A percentile compares a stretch with the other conserved stretches of the same genome.
phyloP scores from a whole-genome alignment of 352 stramenopile genomes.

The Globisporangium okanoganense region DNA sequence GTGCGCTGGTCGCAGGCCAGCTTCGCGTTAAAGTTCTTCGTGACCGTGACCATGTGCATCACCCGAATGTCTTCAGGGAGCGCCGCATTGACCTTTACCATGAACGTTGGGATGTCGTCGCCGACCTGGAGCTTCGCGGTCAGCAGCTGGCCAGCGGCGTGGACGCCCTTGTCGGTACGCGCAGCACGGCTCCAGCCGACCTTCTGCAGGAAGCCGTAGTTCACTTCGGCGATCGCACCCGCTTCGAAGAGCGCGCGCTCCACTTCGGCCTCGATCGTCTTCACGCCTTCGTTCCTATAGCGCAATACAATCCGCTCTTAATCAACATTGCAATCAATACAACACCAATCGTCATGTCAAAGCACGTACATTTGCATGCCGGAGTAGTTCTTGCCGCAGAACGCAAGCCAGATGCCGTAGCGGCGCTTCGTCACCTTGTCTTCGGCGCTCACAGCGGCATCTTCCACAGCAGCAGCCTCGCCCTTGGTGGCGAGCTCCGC shows the following conservation, averaged over 20 bases:
- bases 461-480: neutral
- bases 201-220: conserved; percentile 90
- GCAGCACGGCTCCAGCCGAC: conserved; percentile 87
- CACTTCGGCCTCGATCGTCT: conserved; percentile 89
- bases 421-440: conserved; percentile 39
- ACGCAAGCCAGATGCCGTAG: conserved; percentile 85
- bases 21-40: conserved; percentile 91
- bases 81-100: conserved; percentile 62
- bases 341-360: neutral
- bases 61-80: conserved; percentile 83
- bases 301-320: neutral
- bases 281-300: conserved; percentile 77
- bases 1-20: conserved; percentile 85
- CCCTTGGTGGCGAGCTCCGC: conserved; percentile 11
- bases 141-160: conserved; percentile 83
- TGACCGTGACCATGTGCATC: conserved; percentile 79
- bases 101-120: conserved; percentile 61
- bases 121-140: conserved; percentile 83
- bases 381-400: conserved; percentile 88
- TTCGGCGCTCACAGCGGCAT: neutral
- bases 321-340: neutral
- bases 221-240: conserved; percentile 81
- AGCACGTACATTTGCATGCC: conserved; percentile 82
- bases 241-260: conserved; percentile 86
- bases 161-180: conserved; percentile 90